These are phyloP conservation scores for Micractinium conductrix DNA, from an alignment of 139 green algal genomes.

Conservation along the genomic window DNA sequence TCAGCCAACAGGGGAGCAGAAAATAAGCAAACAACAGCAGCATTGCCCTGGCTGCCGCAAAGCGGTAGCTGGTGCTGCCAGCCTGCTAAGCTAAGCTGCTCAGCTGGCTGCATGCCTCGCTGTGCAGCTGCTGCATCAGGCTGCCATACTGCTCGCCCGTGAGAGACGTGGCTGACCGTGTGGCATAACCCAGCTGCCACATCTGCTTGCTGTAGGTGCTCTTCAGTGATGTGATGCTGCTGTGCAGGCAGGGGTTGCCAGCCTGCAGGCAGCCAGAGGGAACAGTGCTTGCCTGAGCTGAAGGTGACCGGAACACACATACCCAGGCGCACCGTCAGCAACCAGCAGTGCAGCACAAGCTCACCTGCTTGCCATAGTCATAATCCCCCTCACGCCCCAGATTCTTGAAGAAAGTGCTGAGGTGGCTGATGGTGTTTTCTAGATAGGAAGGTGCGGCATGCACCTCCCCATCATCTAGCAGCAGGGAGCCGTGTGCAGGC, in stretches of 20 bases:
- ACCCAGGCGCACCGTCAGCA: no score
- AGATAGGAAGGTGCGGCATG: neutral
- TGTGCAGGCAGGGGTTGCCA: neutral
- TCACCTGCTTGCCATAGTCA: neutral
- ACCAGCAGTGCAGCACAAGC: no score
- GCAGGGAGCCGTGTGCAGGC: neutral
- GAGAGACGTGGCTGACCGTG: neutral
- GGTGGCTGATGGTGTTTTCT: neutral
- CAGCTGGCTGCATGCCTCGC: neutral
- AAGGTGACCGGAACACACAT: no score
- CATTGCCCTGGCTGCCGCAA: neutral
- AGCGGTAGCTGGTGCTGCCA: neutral
- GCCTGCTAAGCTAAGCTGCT: neutral
- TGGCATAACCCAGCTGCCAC: neutral
- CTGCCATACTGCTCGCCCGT: neutral
- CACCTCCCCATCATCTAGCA: neutral
- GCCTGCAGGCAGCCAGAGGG: neutral
- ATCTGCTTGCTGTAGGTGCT: neutral
- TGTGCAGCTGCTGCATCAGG: neutral
- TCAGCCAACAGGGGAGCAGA: no score
- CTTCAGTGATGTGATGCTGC: neutral
- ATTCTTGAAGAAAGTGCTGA: neutral
- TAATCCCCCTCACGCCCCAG: neutral
- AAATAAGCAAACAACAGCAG: neutral
- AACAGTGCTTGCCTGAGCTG: no score